Evolutionary conservation across 306 rosid species (phyloP).

Genomic region (Abrus pulchellus): DNA sequence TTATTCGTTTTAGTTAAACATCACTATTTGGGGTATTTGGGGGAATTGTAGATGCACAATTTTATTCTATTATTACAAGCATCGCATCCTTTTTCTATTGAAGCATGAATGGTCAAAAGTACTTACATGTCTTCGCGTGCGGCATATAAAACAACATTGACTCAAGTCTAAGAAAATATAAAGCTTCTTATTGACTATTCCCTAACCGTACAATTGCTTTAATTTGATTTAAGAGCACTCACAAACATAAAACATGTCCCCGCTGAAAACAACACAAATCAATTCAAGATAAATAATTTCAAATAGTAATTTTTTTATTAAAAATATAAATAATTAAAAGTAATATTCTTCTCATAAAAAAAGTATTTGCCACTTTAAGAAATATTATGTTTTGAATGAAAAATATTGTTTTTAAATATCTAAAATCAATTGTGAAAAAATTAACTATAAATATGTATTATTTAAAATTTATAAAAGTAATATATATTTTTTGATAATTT

Average conservation of each 20-base stretch:
- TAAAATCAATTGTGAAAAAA: too few species aligned
- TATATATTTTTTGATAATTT: too few species aligned
- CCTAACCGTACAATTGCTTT: background rate
- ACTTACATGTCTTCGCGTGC: background rate
- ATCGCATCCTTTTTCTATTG: background rate
- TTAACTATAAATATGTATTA: too few species aligned
- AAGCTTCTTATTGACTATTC: background rate
- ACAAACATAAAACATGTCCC: background rate
- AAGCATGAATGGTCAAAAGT: constrained; percentile 4
- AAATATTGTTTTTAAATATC: too few species aligned
- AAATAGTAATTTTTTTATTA: too few species aligned
- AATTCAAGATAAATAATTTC: too few species aligned
- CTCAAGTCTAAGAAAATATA: background rate
- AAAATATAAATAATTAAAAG: too few species aligned
- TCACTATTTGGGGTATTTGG: background rate
- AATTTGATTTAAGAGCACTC: background rate
- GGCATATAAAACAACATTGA: background rate
- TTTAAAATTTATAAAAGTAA: too few species aligned
- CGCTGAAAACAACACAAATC: background rate
- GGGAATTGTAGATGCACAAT: background rate
- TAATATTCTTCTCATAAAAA: too few species aligned
- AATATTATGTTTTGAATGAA: too few species aligned
- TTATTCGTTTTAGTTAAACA: background rate
- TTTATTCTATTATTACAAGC: background rate
- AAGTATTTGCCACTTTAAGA: too few species aligned